Evolutionary conservation across 2,329 filamentous ascomycete species (phyloP), one percentile per base, ranked within the genome.

Genomic region (Xylariaceae sp.): DNA sequence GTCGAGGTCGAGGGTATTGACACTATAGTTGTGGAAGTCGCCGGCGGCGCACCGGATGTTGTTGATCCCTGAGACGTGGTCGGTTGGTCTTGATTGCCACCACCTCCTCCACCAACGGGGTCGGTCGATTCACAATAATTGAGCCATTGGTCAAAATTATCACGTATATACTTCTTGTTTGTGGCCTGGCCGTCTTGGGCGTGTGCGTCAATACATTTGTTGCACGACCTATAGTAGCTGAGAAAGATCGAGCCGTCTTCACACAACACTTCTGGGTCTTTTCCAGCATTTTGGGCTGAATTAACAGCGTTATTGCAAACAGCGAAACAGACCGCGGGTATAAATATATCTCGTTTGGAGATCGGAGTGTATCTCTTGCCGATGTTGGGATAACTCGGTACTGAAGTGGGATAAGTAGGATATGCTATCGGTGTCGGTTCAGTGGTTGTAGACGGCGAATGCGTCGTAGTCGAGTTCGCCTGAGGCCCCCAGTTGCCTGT

Each of bases 401-500:
- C 37, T 10, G 60, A 23, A 4, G 60, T 57, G 18, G 53, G 9
- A 44, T 23, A 34, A 8, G 45, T 30, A 15, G 37, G 6, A n/a
- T 35, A 11, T 35, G 56, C 55, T 67, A 34, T 68, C 51, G 59
- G 57, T 6, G 69, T 62, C 0, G 23, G 23, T 30, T 30, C 23
- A 30, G 23, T 30, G 23, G 70, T 45, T 13, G 42, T 6, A 45
- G 42, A n/a, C 13, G 13, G 67, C 0, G 76, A 73, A 37, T 62
- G 79, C 30, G 23, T 30, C 4, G 74, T 74, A 1, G 77, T 76
- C n/a, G 83, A 58, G 10, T 72, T 74, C 0, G 80, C 68, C 63
- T 85, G 82, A 0, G 82, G 79, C 1, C 67, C 75, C 78, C 80
- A 86, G 67, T 84, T 79, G 1, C 83, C 83, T 0, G 82, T 85